Evolutionary conservation across 1,139 yeast genomes (phyloP), one percentile per base, ranked within the genome.

Genomic region (Lodderomyces pseudojiufengensis): DNA sequence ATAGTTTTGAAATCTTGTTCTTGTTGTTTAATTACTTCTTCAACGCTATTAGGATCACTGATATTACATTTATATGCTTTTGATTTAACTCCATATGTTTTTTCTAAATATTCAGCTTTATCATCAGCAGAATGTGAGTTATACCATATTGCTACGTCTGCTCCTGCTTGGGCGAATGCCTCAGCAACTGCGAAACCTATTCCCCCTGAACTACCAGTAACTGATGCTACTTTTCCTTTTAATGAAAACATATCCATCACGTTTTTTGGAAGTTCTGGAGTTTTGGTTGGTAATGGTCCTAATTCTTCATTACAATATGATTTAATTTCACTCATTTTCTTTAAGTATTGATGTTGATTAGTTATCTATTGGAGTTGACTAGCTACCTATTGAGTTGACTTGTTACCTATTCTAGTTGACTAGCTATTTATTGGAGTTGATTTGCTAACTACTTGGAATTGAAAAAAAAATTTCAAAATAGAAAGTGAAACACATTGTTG

Each of bases 161-260:
- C 95, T 36, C 95, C 96, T 4, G 94, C 95, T 63, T 85, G 94
- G 35, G 94, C 90, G 52, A 69, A 85, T 0, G 90, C 94, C 54
- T 80, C 84, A 30, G 95, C 95, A 20, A 85, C 86, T 5, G 85
- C 87, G 46, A 64, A 72, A 9, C 96, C 96, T 50, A 87, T 87
- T 21, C 96, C 96, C 27, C 83, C 74, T 11, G 94, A 81, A 3
- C 94, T 82, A 24, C 96, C 96, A 13, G 95, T 84, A 41, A 87
- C 78, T n/a, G 87, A 77, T 38, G 95, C 95, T 13, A 84, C 86
- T 58, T 84, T 85, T 14, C 95, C 95, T 66, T 81, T 84, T 44
- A 85, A 67, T 1, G 82, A 77, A 53, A 81, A 80, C 40, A 79
- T 57, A 34, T 75, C 78, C 38, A 75, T 46, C 25, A 65, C 69